phyloP scores from a whole-genome alignment of 192 early-diverging fungal species.

The Coemansia sp. region DNA sequence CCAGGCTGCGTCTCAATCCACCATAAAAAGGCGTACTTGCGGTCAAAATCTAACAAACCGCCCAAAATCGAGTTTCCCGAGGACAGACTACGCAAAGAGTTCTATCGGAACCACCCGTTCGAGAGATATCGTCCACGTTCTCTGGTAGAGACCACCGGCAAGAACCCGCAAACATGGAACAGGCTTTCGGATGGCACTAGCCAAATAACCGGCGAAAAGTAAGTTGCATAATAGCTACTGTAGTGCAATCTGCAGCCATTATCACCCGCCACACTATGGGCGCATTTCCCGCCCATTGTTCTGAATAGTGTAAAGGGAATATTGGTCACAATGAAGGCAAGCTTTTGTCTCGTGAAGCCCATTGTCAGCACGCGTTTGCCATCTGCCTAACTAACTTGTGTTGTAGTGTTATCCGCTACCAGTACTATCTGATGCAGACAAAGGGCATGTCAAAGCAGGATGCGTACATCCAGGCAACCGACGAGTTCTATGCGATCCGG shows the following conservation, averaged over 20 bases:
- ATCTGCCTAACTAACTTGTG: background rate
- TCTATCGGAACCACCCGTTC: slow-evolving; percentile 92
- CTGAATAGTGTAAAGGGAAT: no score
- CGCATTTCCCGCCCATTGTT: background rate
- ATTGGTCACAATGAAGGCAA: background rate
- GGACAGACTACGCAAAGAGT: slow-evolving; percentile 78
- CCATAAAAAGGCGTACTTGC: slow-evolving; percentile 59
- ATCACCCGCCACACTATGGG: background rate
- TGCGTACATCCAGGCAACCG: slow-evolving; percentile 75
- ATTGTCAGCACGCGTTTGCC: background rate
- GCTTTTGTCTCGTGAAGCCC: background rate
- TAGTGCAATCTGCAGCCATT: no score
- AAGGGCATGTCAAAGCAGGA: slow-evolving; percentile 64
- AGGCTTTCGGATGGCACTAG: slow-evolving; percentile 51
- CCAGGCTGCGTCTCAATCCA: slow-evolving; percentile 32
- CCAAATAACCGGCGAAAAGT: slow-evolving; percentile 83
- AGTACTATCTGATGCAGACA: slow-evolving; percentile 71
- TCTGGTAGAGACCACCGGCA: slow-evolving; percentile 65
- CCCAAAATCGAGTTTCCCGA: slow-evolving; percentile 83
- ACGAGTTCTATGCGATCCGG: slow-evolving; percentile 78
- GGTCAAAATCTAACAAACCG: slow-evolving; percentile 60
- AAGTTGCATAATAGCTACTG: slow-evolving; percentile 21
- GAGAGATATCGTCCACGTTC: slow-evolving; percentile 73
- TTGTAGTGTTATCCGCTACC: slow-evolving; percentile 75
- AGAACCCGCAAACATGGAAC: slow-evolving; percentile 52